A percentile compares a stretch with the other conserved stretches of the same genome.
Evolutionary conservation across 257 asterid species (phyloP).

Genomic region (Asclepias syriaca): DNA sequence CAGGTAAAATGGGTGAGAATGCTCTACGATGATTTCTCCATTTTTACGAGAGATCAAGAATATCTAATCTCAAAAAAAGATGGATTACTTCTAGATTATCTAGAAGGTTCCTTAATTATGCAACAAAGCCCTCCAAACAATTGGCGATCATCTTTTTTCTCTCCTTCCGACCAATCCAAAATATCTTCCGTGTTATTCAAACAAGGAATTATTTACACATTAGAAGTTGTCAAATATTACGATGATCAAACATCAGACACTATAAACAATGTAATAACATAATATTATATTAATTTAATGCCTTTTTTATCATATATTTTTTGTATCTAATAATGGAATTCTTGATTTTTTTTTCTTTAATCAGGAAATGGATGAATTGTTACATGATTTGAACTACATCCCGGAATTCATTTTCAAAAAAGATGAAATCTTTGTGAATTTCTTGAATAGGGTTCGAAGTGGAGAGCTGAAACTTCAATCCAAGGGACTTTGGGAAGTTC

Average conservation of each 20-base stretch:
- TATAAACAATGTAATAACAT: constrained; percentile 35
- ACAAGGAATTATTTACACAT: constrained; percentile 38
- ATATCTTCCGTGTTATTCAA: constrained; percentile 32
- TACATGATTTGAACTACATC: constrained; percentile 26
- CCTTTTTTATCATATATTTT: not conserved
- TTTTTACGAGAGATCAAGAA: constrained; percentile 34
- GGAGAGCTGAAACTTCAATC: constrained; percentile 38
- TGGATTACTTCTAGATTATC: constrained; percentile 31
- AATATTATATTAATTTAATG: not conserved
- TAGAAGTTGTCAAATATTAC: constrained; percentile 56
- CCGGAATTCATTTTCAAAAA: constrained; percentile 39
- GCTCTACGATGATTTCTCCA: constrained; percentile 31
- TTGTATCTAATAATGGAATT: not conserved
- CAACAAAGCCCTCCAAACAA: constrained; percentile 46
- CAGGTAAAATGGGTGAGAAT: constrained; percentile 42
- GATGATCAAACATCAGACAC: constrained; percentile 23
- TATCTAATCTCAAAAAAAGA: constrained; percentile 29
- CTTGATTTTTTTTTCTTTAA: not conserved
- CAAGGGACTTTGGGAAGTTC: constrained; percentile 32
- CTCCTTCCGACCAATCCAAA: constrained; percentile 36
- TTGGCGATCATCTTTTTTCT: constrained; percentile 67
- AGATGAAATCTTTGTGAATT: constrained; percentile 38
- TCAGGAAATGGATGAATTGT: constrained; percentile 39
- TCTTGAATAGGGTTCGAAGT: constrained; percentile 48
- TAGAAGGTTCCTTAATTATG: constrained; percentile 58